Base-by-base conservation (phyloP, 2,329 filamentous ascomycete species). In the Verticillium nubilum region DNA sequence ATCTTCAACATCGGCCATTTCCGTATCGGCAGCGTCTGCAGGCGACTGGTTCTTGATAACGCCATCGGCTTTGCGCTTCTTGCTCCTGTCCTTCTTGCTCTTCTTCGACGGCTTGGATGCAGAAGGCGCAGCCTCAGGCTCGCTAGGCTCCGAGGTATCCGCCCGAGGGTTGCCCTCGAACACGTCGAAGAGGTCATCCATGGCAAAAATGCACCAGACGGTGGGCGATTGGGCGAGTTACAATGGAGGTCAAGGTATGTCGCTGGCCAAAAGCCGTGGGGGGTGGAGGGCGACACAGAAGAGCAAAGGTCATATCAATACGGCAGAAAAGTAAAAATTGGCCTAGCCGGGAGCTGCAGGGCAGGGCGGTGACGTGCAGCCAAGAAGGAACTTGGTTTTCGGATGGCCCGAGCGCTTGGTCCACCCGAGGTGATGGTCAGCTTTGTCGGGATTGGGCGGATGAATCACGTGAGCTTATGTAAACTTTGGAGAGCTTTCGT, bases 21-120 rank as follows among this genome's bases (percentile, higher is more conserved):
- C 66, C 26, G 72, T 68, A 63, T 81, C 78, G n/a, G 54, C 47
- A 59, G 54, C 64, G 61, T n/a, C 59, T 61, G 58, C 67, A 64
- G 35, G 69, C 72, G 66, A 77, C 77, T 58, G 57, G 50, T 60
- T 62, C 69, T 93, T 94, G 65, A 92, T 85, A 61, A 86, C 84
- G 62, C 92, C 91, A 72, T 92, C 93, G 42, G 89, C 88, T 73
- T 92, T 91, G 74, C 92, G 86, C 82, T 97, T 97, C 78, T 92
- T 95, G 77, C 80, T 90, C 73, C 83, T 86, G 64, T 87, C 84
- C 67, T 73, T 86, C 60, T 85, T 83, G 67, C 71, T 76, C 65
- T 78, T 81, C 63, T 81, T 84, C 23, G 78, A 67, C 5, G 42
- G 17, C 64, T 71, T 75, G 5, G 71, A 70, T 67, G 76, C 80